phyloP scores from a whole-genome alignment of 2,329 filamentous ascomycete species.

The Penicillium sp. region DNA sequence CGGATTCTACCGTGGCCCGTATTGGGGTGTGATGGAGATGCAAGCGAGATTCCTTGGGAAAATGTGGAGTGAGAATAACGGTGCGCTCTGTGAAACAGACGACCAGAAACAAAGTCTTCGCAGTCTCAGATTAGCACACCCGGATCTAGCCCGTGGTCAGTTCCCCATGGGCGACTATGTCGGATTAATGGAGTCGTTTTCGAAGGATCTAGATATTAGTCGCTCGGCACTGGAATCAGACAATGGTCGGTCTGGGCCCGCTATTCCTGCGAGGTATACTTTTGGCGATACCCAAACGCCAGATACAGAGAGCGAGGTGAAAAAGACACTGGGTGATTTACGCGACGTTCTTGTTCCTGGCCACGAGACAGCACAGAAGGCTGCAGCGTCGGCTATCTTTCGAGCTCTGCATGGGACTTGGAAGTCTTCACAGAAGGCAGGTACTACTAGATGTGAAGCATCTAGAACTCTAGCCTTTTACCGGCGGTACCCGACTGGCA shows the following conservation, averaged over 20 bases:
- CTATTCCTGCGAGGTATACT: slow-evolving; percentile 58
- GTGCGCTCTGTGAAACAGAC: slow-evolving; percentile 24
- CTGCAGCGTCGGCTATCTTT: slow-evolving; percentile 67
- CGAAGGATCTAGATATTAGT: slow-evolving; percentile 56
- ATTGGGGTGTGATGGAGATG: slow-evolving; percentile 87
- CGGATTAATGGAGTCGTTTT: slow-evolving; percentile 71
- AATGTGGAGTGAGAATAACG: slow-evolving; percentile 52
- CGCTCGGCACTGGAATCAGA: slow-evolving; percentile 41
- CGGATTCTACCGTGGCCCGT: slow-evolving; percentile 79
- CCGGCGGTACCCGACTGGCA: slow-evolving; percentile 57
- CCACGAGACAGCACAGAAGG: slow-evolving; percentile 50
- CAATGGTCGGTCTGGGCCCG: slow-evolving; percentile 36
- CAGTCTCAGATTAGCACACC: slow-evolving; percentile 19
- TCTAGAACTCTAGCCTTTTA: slow-evolving; percentile 65
- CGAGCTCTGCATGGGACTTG: slow-evolving; percentile 69
- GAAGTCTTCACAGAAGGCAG: slow-evolving; percentile 53
- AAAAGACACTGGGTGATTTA: slow-evolving; percentile 53
- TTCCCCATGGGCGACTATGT: slow-evolving; percentile 83
- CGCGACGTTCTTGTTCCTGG: slow-evolving; percentile 33
- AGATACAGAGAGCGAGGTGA: slow-evolving; percentile 23
- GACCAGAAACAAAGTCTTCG: slow-evolving; percentile 29
- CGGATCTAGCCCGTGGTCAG: slow-evolving; percentile 52
- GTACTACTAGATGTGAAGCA: slow-evolving; percentile 51
- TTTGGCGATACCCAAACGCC: slow-evolving; percentile 29
- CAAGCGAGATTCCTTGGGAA: slow-evolving; percentile 69